Evolutionary conservation across 2,329 filamentous ascomycete genomes (phyloP).

Genomic region (Xylogone sp.): DNA sequence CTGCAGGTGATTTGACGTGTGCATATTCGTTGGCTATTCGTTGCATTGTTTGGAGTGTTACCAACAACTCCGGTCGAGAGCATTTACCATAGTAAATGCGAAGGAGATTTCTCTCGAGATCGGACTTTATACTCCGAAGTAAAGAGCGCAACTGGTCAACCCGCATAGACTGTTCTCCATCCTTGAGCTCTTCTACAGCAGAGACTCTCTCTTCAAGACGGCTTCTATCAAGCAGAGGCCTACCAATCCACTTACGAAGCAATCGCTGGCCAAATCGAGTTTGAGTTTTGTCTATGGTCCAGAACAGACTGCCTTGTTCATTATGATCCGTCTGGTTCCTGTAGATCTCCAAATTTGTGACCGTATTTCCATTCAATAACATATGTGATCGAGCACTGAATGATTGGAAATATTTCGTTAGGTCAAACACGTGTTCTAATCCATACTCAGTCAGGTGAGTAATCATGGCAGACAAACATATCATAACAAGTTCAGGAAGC

Average conservation of each 20-base stretch:
- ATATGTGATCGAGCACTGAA: slow-evolving; percentile 94
- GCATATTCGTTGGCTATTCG: slow-evolving; percentile 74
- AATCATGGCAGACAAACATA: slow-evolving; percentile 96
- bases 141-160: slow-evolving; percentile 73
- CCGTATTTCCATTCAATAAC: slow-evolving; percentile 90
- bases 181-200: slow-evolving; percentile 82
- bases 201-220: slow-evolving; percentile 74
- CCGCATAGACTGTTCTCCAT: slow-evolving; percentile 59
- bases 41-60: slow-evolving; percentile 81
- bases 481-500: slow-evolving; percentile 79
- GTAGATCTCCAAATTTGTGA: slow-evolving; percentile 93
- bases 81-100: slow-evolving; percentile 98
- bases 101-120: slow-evolving; percentile 90
- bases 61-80: slow-evolving; percentile 80
- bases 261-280: slow-evolving; percentile 87
- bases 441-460: slow-evolving; percentile 88
- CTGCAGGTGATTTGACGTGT: slow-evolving; percentile 57
- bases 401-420: slow-evolving; percentile 95
- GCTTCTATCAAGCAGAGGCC: slow-evolving; percentile 74
- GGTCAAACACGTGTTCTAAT: slow-evolving; percentile 88
- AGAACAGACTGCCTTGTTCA: slow-evolving; percentile 86
- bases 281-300: slow-evolving; percentile 88
- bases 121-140: slow-evolving; percentile 67
- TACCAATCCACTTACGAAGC: slow-evolving; percentile 90
- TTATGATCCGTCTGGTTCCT: slow-evolving; percentile 87